Evolutionary conservation across 371 early-diverging fungal genomes (phyloP), one percentile per base, ranked within the genome.

Genomic region (Mucor saturninus): DNA sequence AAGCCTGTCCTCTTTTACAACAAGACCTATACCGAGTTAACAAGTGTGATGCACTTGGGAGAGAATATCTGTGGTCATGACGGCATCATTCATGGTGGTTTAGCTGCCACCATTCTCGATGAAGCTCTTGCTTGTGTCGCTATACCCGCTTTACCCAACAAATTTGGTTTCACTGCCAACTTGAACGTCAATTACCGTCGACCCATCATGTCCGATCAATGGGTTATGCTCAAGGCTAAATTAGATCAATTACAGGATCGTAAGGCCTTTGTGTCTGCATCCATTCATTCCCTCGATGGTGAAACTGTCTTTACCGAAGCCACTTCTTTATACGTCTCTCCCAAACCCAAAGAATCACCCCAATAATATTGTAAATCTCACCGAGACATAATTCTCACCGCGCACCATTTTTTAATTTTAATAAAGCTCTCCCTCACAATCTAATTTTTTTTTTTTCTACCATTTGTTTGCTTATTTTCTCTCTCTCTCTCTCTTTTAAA

Each of bases 21-120:
- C 68, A 71, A 74, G 53, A 54, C 64, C 14, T 63, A 59, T n/a
- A 81, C 76, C 13, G 71, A 81, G 60, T 55, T 68, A 6, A 67
- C 68, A 1, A 60, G 56, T 32, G 71, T 76, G 4, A 52, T 74
- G 30, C 81, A 81, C 59, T 65, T 81, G n/a, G 81, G 81, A 15
- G 71, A 61, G 11, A 69, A 78, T 7, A 35, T 75, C 2, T 91
- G 91, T 57, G 92, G 92, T 5, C 92, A 91, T 70, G 86, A 87
- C 35, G 83, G 85, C 29, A 88, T 92, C 67, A 83, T 92, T 30
- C 93, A 92, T 61, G 92, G 92, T 13, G 93, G 93, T 37, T 69
- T 91, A 21, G 80, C 87, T 63, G 90, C 87, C 0, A 90, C 91
- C 6, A 59, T 93, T 45, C 76, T 92, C 39, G 93, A 92, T 74